Evolutionary conservation across 2,329 filamentous ascomycete species (phyloP), one percentile per base, ranked within the genome.

Genomic region (Setomelanomma holmii): DNA sequence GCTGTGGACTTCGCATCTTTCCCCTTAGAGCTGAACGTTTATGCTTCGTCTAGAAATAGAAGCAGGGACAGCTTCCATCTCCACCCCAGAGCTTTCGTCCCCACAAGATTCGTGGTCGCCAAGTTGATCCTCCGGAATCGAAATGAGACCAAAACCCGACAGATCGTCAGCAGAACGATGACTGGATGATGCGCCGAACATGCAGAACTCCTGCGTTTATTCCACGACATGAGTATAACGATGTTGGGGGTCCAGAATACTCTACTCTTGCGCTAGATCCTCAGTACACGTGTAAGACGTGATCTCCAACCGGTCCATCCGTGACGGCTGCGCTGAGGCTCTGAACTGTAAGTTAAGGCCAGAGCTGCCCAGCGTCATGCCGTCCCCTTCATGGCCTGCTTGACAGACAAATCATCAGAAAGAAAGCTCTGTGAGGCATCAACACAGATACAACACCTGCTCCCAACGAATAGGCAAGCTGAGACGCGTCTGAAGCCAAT

Each of bases 21-120:
- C 50, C 51, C 52, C 53, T 56, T 61, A 45, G 21, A 58, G 47
- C 43, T 49, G 50, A 45, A 48, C 44, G 43, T 52, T 56, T 39
- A 51, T 52, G 49, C 49, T 56, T 44, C 40, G 49, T 58, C 68
- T 63, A 49, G 66, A 72, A 72, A 74, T 73, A 73, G 68, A 54
- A 63, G 27, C 27, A n/a, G n/a, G n/a, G n/a, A 40, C 60, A 39
- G 41, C 45, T 58, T 60, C 56, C 57, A 55, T 58, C 60, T 63
- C 60, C 49, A 56, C 27, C 14, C 10, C 10, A 30, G 27, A 53
- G 49, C 40, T 51, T 44, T 61, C 61, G 60, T 62, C 65, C 62
- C 65, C 61, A 66, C 58, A 67, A n/a, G 46, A 64, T 65, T 55
- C 61, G 63, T 55, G 53, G 45, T 45, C 48, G 66, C 64, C 58